These are phyloP conservation scores for Leishmania arabica DNA, from an alignment of 208 protist genomes.

Conservation along the genomic window DNA sequence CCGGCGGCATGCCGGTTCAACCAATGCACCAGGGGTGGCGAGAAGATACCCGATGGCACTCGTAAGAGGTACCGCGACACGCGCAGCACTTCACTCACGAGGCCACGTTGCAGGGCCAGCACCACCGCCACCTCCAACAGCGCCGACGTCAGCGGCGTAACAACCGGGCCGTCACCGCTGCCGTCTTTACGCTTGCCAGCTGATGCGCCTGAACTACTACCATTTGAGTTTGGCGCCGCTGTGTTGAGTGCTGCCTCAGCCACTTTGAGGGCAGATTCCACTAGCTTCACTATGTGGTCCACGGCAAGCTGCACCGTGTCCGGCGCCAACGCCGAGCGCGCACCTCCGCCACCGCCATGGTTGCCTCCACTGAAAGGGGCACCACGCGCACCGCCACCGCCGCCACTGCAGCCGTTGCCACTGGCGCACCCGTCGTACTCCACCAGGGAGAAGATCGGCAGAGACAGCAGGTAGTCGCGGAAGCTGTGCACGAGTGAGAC, in stretches of 20 bases:
- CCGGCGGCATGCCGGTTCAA: conserved; percentile 39
- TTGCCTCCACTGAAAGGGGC: neutral
- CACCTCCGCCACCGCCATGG: conserved; percentile 5
- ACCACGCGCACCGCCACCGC: conserved; percentile 6
- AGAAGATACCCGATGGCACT: conserved; percentile 32
- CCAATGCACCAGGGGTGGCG: conserved; percentile 49
- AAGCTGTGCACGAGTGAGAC: conserved; percentile 68
- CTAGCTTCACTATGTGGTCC: conserved; percentile 49
- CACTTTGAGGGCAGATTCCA: conserved; percentile 33
- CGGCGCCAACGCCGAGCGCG: conserved; percentile 40
- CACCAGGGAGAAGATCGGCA: conserved; percentile 65
- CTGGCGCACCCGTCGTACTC: conserved; percentile 30
- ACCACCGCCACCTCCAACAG: conserved; percentile 74
- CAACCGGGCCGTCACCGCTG: neutral
- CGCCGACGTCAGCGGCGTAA: conserved; percentile 19
- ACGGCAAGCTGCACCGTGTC: conserved; percentile 62
- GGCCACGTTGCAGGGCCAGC: conserved; percentile 73
- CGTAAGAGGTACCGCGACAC: conserved; percentile 67
- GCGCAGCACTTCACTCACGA: conserved; percentile 73
- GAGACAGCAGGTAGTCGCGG: conserved; percentile 69
- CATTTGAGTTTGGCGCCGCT: neutral
- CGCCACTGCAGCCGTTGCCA: conserved; percentile 5
- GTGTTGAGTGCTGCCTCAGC: neutral
- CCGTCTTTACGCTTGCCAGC: neutral
- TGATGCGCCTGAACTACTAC: neutral